Evolutionary conservation across 2,329 filamentous ascomycete genomes (phyloP).

Genomic region (Exserohilum rostratum): DNA sequence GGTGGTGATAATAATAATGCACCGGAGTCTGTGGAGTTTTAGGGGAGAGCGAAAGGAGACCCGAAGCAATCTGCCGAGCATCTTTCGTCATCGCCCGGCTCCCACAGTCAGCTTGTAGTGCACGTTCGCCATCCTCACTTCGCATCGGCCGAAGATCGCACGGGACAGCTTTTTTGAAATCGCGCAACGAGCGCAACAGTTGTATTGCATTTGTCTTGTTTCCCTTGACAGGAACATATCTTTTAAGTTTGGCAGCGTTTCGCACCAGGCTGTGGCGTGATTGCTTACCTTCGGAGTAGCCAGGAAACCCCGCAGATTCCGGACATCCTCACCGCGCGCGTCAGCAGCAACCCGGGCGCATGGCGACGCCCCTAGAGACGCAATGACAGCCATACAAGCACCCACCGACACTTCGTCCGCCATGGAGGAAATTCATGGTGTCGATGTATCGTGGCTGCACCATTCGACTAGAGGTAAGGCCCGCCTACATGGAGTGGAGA

Average conservation of each 20-base stretch:
- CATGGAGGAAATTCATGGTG: constrained; percentile 81
- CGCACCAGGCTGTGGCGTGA: constrained; percentile 31
- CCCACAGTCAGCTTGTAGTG: constrained; percentile 10
- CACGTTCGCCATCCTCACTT: constrained; percentile 12
- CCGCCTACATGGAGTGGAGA: constrained; percentile 36
- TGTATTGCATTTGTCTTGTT: constrained; percentile 3
- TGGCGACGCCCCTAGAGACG: constrained; percentile 32
- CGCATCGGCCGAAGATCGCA: constrained; percentile 22
- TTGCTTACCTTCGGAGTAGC: constrained; percentile 10
- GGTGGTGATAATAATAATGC: constrained; percentile 2
- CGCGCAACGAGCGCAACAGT: constrained; percentile 12
- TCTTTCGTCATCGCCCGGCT: constrained; percentile 23
- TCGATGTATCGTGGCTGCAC: constrained; percentile 93
- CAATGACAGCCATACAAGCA: constrained; percentile 31
- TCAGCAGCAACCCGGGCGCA: constrained; percentile 24
- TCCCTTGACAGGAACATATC: constrained; percentile 10
- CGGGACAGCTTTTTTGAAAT: constrained; percentile 15
- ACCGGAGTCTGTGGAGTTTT: not conserved
- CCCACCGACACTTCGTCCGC: constrained; percentile 26
- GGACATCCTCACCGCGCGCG: constrained; percentile 22
- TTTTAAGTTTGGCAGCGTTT: constrained; percentile 18
- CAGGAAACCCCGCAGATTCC: constrained; percentile 38
- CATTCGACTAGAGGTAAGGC: constrained; percentile 78
- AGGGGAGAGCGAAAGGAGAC: constrained; percentile 16
- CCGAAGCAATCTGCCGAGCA: constrained; percentile 22